Conservation (phyloP, 768 basidiomycete genomes). For the Boletus rubroflammeus region DNA sequence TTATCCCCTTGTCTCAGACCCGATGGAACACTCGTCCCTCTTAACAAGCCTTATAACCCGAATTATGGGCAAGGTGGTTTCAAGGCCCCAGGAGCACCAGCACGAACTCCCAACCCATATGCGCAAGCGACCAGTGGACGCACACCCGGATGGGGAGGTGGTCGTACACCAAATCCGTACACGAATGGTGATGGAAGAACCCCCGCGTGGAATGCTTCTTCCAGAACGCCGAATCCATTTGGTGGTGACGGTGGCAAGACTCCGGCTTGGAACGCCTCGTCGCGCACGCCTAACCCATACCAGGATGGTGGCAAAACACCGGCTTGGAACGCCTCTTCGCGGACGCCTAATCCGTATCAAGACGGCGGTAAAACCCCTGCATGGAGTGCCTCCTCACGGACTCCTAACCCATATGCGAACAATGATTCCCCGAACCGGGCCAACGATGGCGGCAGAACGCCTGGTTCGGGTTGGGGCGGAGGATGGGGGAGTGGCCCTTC, state of each 20-base stretch:
- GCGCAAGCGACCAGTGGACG: conserved; percentile 36
- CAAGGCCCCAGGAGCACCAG: conserved; percentile 38
- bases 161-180: conserved; percentile 70
- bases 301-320: conserved; percentile 44
- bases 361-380: conserved; percentile 14
- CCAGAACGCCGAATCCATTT: conserved; percentile 70
- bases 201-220: conserved; percentile 60
- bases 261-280: conserved; percentile 56
- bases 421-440: conserved; percentile 25
- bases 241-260: conserved; percentile 56
- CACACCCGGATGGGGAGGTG: conserved; percentile 38
- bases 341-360: conserved; percentile 55
- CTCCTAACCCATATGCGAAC: conserved; percentile 48
- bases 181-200: conserved; percentile 54
- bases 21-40: conserved; percentile 51
- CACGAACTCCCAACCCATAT: conserved; percentile 45
- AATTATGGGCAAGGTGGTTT: conserved; percentile 20
- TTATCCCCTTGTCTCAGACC: conserved; percentile 38
- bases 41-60: conserved; percentile 39
- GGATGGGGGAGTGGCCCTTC: conserved; percentile 23
- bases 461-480: conserved; percentile 43
- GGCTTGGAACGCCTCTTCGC: conserved; percentile 46
- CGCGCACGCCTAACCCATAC: conserved; percentile 58
- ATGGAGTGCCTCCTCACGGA: conserved; percentile 35
- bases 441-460: conserved; percentile 45